Evolutionary conservation across 305 asterid genomes (phyloP), one percentile per base, ranked within the genome.

Genomic region (Andrographis paniculata): DNA sequence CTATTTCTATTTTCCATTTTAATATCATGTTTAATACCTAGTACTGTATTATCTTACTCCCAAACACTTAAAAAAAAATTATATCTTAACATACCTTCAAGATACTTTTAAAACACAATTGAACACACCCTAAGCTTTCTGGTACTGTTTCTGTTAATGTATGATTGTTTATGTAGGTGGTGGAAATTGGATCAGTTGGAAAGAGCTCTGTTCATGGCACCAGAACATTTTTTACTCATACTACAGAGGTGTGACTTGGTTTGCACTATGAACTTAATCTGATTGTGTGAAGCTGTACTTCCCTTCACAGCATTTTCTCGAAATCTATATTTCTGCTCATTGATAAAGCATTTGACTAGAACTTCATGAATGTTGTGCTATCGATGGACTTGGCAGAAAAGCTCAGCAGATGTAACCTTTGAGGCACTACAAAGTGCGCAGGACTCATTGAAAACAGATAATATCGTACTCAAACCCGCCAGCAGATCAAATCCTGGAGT

Each of bases 181-280:
- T 91, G 64, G 99, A 91, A 75, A 86, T 91, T 69, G 99, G 99
- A 63, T 91, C 99, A 22, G 84, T 91, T 62, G 99, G 99, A 53
- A 91, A 72, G 79, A 70, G 78, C 61, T 68, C 53, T 54, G 59
- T 74, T 50, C 66, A 68, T 52, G 85, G 79, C 60, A 56, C 51
- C 65, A 78, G 76, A 59, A 72, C 70, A 42, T 73, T 91, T 62
- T 83, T 69, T 56, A 82, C 87, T 62, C 96, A 91, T 68, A 59
- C 84, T 56, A 66, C 89, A 24, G 88, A 68, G 82, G 95, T 91
- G 67, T 76, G 82, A 44, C 66, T 42, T 48, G 56, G 43, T 57
- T 60, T 55, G 41, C 39, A 42, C n/a, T 66, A 16, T 53, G 46
- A 59, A 16, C 49, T 64, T 56, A 56, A 48, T 55, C 39, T 48